Conservation (phyloP, 805 yeast species). For the Kluyveromyces siamensis region DNA sequence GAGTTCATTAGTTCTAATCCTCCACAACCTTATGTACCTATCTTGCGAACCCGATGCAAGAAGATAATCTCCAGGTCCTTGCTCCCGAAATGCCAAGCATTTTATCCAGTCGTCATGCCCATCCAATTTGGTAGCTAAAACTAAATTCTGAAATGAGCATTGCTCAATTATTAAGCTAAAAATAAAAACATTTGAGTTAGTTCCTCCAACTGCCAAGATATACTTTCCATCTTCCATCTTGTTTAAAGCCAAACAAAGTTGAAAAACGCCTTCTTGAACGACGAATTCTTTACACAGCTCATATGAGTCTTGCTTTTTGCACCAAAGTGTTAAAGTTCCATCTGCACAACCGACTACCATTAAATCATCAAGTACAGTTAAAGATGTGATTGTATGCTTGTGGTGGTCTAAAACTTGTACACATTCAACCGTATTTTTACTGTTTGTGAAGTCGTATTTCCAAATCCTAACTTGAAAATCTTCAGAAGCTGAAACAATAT, state of each 20-base stretch:
- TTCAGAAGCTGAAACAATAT: conserved; percentile 55
- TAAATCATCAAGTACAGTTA: conserved; percentile 36
- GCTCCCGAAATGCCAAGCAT: conserved; percentile 51
- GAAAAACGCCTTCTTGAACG: conserved; percentile 19
- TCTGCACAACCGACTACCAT: conserved; percentile 57
- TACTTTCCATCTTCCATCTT: conserved; percentile 26
- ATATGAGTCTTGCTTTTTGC: conserved; percentile 11
- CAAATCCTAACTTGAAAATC: conserved; percentile 58
- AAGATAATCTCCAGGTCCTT: conserved; percentile 42
- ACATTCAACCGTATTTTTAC: conserved; percentile 11
- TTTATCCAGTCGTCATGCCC: conserved; percentile 99
- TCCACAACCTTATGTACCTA: conserved; percentile 85
- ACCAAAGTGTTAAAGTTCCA: conserved; percentile 51
- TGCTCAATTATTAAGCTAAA: conserved; percentile 34
- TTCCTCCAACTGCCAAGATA: conserved; percentile 66
- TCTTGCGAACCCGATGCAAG: conserved; percentile 92
- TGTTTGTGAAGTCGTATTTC: conserved; percentile 28
- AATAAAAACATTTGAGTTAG: conserved; percentile 44
- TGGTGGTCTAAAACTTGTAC: conserved; percentile 33
- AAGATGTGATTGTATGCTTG: conserved; percentile 43
- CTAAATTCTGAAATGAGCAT: conserved; percentile 6
- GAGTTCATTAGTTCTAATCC: conserved; percentile 46
- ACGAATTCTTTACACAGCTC: conserved; percentile 17
- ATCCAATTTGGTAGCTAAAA: conserved; percentile 44
- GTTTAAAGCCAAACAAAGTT: conserved; percentile 20